phyloP scores from a whole-genome alignment of 2,329 filamentous ascomycete genomes.

The Pseudogymnoascus sp. region DNA sequence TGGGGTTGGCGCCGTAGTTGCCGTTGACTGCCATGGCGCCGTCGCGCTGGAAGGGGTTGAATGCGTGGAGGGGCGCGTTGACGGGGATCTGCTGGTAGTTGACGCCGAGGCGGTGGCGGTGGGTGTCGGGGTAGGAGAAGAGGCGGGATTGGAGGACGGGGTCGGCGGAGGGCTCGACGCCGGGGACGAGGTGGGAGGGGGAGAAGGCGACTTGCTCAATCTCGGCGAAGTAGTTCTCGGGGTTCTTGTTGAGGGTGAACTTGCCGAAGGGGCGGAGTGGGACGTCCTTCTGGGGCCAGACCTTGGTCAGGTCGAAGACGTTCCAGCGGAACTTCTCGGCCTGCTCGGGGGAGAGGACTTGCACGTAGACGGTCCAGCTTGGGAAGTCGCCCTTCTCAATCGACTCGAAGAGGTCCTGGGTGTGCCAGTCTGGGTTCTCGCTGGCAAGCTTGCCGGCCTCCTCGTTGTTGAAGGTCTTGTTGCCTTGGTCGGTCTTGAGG shows the following conservation, averaged over 20 bases:
- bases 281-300: slow-evolving; percentile 56
- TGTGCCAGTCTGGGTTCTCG: slow-evolving; percentile 54
- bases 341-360: slow-evolving; percentile 53
- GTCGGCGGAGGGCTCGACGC: slow-evolving; percentile 61
- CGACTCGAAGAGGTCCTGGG: slow-evolving; percentile 54
- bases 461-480: slow-evolving; percentile 48
- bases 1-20: slow-evolving; percentile 52
- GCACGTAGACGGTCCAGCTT: slow-evolving; percentile 56
- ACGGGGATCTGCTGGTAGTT: slow-evolving; percentile 53
- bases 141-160: slow-evolving; percentile 61
- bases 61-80: slow-evolving; percentile 37
- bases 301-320: slow-evolving; percentile 61
- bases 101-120: slow-evolving; percentile 46
- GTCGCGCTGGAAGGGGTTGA: slow-evolving; percentile 66
- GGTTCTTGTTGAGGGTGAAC: slow-evolving; percentile 56
- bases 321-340: slow-evolving; percentile 53
- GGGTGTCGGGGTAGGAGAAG: slow-evolving; percentile 63
- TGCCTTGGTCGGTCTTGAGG: slow-evolving; percentile 54
- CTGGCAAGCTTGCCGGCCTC: slow-evolving; percentile 46
- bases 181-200: slow-evolving; percentile 57
- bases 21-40: slow-evolving; percentile 61
- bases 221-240: slow-evolving; percentile 54
- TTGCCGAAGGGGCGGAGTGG: slow-evolving; percentile 53
- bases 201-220: slow-evolving; percentile 65
- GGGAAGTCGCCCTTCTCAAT: slow-evolving; percentile 54